phyloP scores from a whole-genome alignment of 768 basidiomycete genomes.

The Pleurotus giganteus region DNA sequence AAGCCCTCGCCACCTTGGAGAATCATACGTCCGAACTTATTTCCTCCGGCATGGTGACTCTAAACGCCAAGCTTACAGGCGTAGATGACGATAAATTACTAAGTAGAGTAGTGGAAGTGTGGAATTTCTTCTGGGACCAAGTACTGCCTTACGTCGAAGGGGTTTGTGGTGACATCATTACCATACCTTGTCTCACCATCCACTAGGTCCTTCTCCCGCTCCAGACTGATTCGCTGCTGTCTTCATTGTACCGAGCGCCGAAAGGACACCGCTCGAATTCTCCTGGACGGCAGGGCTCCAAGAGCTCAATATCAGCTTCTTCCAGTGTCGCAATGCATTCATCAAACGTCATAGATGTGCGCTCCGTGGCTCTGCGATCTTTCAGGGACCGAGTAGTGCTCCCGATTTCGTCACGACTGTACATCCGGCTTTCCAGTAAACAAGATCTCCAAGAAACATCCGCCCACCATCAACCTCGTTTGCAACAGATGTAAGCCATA shows the following conservation, averaged over 20 bases:
- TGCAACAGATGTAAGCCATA: constrained; percentile 73
- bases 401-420: constrained; percentile 56
- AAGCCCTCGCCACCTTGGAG: constrained; percentile 71
- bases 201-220: constrained; percentile 53
- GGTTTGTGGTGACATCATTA: constrained; percentile 58
- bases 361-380: constrained; percentile 72
- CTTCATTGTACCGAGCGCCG: constrained; percentile 64
- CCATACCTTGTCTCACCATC: background rate
- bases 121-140: constrained; percentile 93
- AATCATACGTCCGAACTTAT: constrained; percentile 82
- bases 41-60: constrained; percentile 85
- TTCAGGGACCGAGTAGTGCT: constrained; percentile 81
- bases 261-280: constrained; percentile 53
- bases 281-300: constrained; percentile 47
- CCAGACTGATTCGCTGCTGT: constrained; percentile 49
- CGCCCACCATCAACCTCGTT: constrained; percentile 60
- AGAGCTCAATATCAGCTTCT: constrained; percentile 35
- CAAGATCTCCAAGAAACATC: constrained; percentile 58
- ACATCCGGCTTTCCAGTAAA: constrained; percentile 52
- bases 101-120: constrained; percentile 77
- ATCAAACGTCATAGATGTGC: constrained; percentile 69
- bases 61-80: constrained; percentile 78
- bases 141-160: constrained; percentile 87
- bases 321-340: constrained; percentile 28
- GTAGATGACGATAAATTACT: constrained; percentile 80